Evolutionary conservation across 495 filamentous ascomycete genomes (phyloP).

Genomic region (Neurospora sp.): DNA sequence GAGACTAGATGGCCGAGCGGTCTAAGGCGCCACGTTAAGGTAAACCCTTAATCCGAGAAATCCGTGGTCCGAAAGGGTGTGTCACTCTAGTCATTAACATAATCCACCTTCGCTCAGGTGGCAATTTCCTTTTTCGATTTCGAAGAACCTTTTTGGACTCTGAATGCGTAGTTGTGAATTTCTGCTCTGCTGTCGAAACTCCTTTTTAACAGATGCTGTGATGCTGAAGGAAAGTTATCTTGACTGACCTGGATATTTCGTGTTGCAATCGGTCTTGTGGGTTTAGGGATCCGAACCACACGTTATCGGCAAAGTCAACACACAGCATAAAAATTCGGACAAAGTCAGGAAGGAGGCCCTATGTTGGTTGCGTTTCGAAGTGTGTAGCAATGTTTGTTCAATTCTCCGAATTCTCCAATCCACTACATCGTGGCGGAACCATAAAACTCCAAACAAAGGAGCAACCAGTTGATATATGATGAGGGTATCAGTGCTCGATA

Average conservation of each 20-base stretch:
- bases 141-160: too few species aligned
- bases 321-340: too few species aligned
- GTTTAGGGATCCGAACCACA: too few species aligned
- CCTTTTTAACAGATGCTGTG: too few species aligned
- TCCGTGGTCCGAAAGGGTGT: slow-evolving; percentile 4
- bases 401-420: neutral
- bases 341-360: too few species aligned
- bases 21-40: neutral
- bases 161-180: neutral
- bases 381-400: neutral
- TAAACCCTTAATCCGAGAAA: neutral
- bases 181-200: neutral
- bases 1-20: neutral
- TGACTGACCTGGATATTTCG: too few species aligned
- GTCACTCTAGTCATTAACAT: slow-evolving; percentile 4
- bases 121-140: neutral
- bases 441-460: neutral
- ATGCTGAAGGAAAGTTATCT: too few species aligned
- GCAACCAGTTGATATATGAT: neutral
- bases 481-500: slow-evolving; percentile 15
- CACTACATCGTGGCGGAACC: neutral
- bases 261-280: too few species aligned
- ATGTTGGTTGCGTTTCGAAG: too few species aligned
- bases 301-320: too few species aligned
- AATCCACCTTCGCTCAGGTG: neutral